These are phyloP conservation scores for Skeletonema marinoi DNA, from an alignment of 108 stramenopile genomes.

Conservation along the genomic window DNA sequence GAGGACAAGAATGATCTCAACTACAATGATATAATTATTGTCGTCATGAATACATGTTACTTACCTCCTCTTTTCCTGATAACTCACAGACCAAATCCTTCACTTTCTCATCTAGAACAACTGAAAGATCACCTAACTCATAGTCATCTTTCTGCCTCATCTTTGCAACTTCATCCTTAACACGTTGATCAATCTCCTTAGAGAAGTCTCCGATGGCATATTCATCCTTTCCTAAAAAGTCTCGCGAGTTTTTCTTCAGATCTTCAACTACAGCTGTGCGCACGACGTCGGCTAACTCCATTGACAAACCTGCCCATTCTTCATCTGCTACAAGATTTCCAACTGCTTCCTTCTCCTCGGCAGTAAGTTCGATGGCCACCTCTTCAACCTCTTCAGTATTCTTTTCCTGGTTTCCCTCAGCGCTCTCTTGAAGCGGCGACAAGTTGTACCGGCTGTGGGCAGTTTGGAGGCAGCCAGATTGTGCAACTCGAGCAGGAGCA, in stretches of 20 bases:
- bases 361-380: slow-evolving; percentile 8
- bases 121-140: slow-evolving; percentile 60
- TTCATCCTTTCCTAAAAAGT: slow-evolving; percentile 79
- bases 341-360: slow-evolving; percentile 54
- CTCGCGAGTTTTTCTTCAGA: slow-evolving; percentile 77
- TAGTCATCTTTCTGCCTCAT: slow-evolving; percentile 58
- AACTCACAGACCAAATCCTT: slow-evolving; percentile 65
- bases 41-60: not conserved
- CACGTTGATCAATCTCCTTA: slow-evolving; percentile 76
- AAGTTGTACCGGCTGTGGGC: not conserved
- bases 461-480: not conserved
- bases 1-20: not conserved
- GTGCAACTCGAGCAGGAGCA: not conserved
- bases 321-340: slow-evolving; percentile 85
- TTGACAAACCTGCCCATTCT: slow-evolving; percentile 75
- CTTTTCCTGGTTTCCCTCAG: not conserved
- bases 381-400: slow-evolving; percentile 4
- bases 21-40: too few species aligned
- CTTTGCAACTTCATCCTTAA: slow-evolving; percentile 75
- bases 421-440: slow-evolving; percentile 7
- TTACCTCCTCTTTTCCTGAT: slow-evolving; percentile 66
- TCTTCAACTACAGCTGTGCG: slow-evolving; percentile 78
- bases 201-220: slow-evolving; percentile 66
- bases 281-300: slow-evolving; percentile 84
- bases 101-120: slow-evolving; percentile 70